Percentiles rank a stretch among this genome's conserved stretches.
phyloP scores from a whole-genome alignment of 2,329 filamentous ascomycete genomes.

The Magnaporthiopsis poae region DNA sequence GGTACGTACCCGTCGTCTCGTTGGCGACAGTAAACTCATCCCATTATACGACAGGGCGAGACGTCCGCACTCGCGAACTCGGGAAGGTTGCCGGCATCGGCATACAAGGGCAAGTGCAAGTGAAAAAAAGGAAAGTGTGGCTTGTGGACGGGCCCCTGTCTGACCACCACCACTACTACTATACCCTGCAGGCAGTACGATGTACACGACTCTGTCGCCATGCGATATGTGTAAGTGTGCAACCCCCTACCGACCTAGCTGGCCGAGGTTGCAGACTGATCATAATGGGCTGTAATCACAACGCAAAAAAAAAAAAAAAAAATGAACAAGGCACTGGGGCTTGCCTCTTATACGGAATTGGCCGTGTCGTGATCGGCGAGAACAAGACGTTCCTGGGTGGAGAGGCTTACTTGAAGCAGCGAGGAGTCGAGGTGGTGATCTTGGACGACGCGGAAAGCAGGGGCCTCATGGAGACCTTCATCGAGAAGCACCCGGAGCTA shows the following conservation, averaged over 20 bases:
- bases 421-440: conserved; percentile 65
- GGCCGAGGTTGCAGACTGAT: neutral
- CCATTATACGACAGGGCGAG: conserved; percentile 35
- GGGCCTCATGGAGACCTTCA: conserved; percentile 62
- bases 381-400: conserved; percentile 67
- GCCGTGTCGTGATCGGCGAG: conserved; percentile 66
- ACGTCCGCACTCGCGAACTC: conserved; percentile 67
- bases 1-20: too few species aligned
- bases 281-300: neutral
- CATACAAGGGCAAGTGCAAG: conserved; percentile 37
- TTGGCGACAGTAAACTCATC: neutral
- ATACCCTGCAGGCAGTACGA: conserved; percentile 53
- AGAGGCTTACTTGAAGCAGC: conserved; percentile 57
- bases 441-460: conserved; percentile 56
- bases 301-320: neutral
- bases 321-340: conserved; percentile 48
- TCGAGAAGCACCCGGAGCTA: conserved; percentile 59
- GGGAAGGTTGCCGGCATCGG: conserved; percentile 58
- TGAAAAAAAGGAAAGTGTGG: too few species aligned
- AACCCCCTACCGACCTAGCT: neutral
- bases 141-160: neutral
- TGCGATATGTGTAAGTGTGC: conserved; percentile 61
- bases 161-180: neutral
- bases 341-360: conserved; percentile 65
- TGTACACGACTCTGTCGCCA: conserved; percentile 72